Evolutionary conservation across 2,329 filamentous ascomycete genomes (phyloP), one percentile per base, ranked within the genome.

Genomic region (Trichoderma simmonsii): DNA sequence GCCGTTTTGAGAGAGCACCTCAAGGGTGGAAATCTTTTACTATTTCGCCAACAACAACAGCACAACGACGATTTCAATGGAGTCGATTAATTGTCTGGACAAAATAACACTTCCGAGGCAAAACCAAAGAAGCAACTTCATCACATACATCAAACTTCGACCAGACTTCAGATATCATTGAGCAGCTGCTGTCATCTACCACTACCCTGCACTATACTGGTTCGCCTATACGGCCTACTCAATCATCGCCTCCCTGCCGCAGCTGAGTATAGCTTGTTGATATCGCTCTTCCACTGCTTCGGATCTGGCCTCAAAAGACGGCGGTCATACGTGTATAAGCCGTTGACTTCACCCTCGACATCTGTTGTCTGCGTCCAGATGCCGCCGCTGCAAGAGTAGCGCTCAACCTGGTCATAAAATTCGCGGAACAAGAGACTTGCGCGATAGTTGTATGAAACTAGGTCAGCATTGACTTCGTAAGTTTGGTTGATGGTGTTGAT

Each of bases 361-460:
- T 93, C 91, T 0, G 89, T 92, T 0, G 91, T 93, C 82, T 93
- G 91, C 1, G 91, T 93, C 86, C 90, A 93, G 0, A 93, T 86
- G 12, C 87, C 91, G 0, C 88, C 91, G 39, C 87, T 91, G 80
- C 91, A 93, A 0, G 88, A 84, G 71, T 85, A 92, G 12, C 80
- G 80, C 72, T 88, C 83, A 36, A 92, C 87, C 76, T 91, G 85
- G 70, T 90, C 87, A 48, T 86, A 85, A 4, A 92, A 83, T 75
- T 92, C 90, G 3, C 84, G 83, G 28, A 91, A 86, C 1, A 92
- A 83, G 18, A 86, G 75, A 56, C 90, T 86, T 0, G 87, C 86
- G 64, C 91, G 89, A 78, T 91, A 91, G 79, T 92, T 92, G 86
- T 90, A 93, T 0, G 85, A 83, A 0, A 88, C 85, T 1, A 90